These are phyloP conservation scores for Magnaporthiopsis incrustans DNA, from an alignment of 2,329 filamentous ascomycete genomes.

Conservation along the genomic window DNA sequence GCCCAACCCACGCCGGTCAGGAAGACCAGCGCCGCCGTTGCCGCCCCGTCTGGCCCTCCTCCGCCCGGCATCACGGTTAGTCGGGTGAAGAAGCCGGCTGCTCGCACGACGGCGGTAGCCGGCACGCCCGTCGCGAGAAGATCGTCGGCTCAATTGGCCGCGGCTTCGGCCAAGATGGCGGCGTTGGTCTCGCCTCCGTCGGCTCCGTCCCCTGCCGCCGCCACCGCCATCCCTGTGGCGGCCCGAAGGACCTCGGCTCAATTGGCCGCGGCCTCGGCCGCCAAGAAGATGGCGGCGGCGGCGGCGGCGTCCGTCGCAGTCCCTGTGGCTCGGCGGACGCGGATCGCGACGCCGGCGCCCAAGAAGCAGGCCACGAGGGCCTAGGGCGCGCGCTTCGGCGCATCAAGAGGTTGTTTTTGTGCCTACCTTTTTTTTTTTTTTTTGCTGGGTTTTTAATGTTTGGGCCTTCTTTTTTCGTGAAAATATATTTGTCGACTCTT, in stretches of 20 bases:
- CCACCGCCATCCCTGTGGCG: constrained; percentile 13
- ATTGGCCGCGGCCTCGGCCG: constrained; percentile 8
- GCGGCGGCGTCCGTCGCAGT: neutral
- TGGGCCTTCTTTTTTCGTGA: neutral
- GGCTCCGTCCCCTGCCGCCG: neutral
- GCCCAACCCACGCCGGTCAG: constrained; percentile 3
- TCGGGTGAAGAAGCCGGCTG: constrained; percentile 1
- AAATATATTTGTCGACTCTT: neutral
- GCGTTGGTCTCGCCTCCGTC: neutral
- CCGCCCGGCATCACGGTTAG: neutral
- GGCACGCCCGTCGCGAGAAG: constrained; percentile 4
- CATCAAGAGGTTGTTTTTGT: neutral
- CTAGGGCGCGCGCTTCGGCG: neutral
- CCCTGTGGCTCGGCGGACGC: constrained; percentile 11
- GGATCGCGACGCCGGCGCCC: constrained; percentile 15
- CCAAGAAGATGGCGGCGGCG: neutral
- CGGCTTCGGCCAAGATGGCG: constrained; percentile 10
- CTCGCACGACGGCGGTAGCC: neutral
- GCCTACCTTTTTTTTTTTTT: neutral
- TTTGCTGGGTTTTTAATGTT: too few relatives aligned
- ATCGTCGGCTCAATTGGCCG: constrained; percentile 8
- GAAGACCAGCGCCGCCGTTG: constrained; percentile 1
- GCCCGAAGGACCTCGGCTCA: constrained; percentile 9
- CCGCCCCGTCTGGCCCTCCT: neutral
- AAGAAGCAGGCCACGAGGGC: constrained; percentile 11